A percentile compares a stretch with the other conserved stretches of the same genome.
Evolutionary conservation across 129 eudicot species (phyloP).

Genomic region (Saposhnikovia divaricata): DNA sequence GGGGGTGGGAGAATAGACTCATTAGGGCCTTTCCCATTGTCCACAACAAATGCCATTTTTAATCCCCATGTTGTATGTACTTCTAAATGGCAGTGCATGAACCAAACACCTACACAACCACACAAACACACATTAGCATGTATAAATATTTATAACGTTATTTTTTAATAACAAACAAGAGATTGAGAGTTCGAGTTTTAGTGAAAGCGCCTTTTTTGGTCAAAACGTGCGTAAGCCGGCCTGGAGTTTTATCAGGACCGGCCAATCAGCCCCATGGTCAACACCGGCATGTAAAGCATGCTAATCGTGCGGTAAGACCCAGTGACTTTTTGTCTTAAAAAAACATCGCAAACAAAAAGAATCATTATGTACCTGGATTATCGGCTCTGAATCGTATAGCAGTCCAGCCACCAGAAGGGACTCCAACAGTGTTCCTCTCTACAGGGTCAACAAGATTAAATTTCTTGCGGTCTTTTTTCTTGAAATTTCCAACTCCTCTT

Average conservation of each 20-base stretch:
- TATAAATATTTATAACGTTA: no score
- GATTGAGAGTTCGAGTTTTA: background rate
- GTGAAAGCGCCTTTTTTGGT: background rate
- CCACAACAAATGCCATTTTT: conserved; percentile 5
- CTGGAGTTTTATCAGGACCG: no score
- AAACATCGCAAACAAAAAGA: background rate
- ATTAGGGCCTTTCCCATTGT: background rate
- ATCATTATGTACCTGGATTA: conserved; percentile 2
- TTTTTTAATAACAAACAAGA: background rate
- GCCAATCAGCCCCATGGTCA: no score
- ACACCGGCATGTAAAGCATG: no score
- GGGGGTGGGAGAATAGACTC: conserved; percentile 11
- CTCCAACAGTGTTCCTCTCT: background rate
- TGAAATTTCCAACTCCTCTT: conserved; percentile 6
- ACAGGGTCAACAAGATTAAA: background rate
- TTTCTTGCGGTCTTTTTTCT: background rate
- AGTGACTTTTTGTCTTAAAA: no score
- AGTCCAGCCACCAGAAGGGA: conserved; percentile 5
- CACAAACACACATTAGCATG: background rate
- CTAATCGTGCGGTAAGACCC: no score
- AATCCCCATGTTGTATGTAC: conserved; percentile 9
- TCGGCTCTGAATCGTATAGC: conserved; percentile 7
- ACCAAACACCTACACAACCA: background rate
- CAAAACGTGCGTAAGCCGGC: no score
- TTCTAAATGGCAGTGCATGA: conserved; percentile 10